A percentile compares a stretch with the other conserved stretches of the same genome.
Conservation (phyloP, 306 rosid genomes). For the Lithocarpus polystachyus region DNA sequence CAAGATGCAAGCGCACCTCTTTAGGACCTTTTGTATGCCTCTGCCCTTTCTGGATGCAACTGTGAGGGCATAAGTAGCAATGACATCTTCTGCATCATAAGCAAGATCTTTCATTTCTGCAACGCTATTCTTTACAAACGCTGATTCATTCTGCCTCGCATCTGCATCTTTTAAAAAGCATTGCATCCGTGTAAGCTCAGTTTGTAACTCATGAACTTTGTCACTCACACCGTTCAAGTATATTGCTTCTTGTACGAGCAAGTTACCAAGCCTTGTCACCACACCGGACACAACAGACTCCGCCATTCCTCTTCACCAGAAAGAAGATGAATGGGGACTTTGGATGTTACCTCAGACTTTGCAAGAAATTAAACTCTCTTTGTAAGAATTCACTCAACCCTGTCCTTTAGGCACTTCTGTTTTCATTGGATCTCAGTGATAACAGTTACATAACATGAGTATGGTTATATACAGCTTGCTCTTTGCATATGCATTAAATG, state of each 20-base stretch:
- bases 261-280: slow-evolving; percentile 30
- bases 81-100: slow-evolving; percentile 50
- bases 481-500: no score
- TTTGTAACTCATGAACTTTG: no score
- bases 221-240: not conserved
- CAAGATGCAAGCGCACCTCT: slow-evolving; percentile 19
- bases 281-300: slow-evolving; percentile 37
- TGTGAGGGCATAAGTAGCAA: slow-evolving; percentile 31
- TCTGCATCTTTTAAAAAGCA: slow-evolving; percentile 24
- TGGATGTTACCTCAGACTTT: not conserved
- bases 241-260: not conserved
- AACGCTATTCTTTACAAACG: slow-evolving; percentile 31
- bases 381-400: not conserved
- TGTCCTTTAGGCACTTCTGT: no score
- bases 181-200: no score
- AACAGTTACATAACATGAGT: no score
- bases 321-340: no score
- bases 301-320: slow-evolving; percentile 23
- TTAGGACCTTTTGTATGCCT: slow-evolving; percentile 21
- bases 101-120: slow-evolving; percentile 55
- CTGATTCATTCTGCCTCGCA: slow-evolving; percentile 38
- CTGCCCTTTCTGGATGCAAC: slow-evolving; percentile 24
- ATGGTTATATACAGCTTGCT: no score
- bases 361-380: not conserved
- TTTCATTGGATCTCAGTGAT: no score